Base-by-base conservation (phyloP, 179 eudicot species). In the Heliamphora pulchella region DNA sequence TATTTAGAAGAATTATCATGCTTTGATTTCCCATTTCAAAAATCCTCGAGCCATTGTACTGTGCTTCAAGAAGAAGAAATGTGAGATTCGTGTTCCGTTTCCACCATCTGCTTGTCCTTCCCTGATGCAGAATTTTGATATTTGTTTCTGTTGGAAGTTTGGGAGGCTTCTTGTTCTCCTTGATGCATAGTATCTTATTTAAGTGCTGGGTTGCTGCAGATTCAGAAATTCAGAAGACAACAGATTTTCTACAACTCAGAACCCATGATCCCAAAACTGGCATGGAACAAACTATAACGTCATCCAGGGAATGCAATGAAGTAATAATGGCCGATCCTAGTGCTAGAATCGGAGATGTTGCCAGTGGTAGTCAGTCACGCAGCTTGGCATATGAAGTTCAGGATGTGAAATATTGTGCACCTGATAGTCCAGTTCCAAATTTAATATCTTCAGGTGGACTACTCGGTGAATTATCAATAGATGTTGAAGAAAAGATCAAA, bases 201-300 rank as follows among this genome's bases (percentile, higher is more conserved):
- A 47, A 55, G 20, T 63, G 3, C 15, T 39, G 53, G 8, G 74
- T 48, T 78, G 22, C 59, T 84, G 85, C 81, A 85, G 89, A 61
- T 74, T 22, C 4, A 39, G 63, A 64, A 81, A 63, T 57, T 71
- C 54, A n/a, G 22, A 71, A 50, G 66, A 65, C 59, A 4, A n/a
- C 18, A 43, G 76, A 82, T 18, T 59, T 55, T 78, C 54, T 75
- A 2, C 47, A 57, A 2, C 75, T 68, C 55, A 64, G 31, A 69
- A 54, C 78, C 57, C 41, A 53, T 64, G 81, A 73, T 7, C 64
- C 69, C 81, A 18, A 20, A 43, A 47, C 66, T 65, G 79, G 74
- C 75, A 13, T 6, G n/a, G 70, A 68, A 75, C 61, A 71, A 41
- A 77, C 63, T 50, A 59, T 39, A 58, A 7, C 74, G 8, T 61